Conservation (phyloP, 305 asterid genomes). For the Solanum aculeatissimum region DNA sequence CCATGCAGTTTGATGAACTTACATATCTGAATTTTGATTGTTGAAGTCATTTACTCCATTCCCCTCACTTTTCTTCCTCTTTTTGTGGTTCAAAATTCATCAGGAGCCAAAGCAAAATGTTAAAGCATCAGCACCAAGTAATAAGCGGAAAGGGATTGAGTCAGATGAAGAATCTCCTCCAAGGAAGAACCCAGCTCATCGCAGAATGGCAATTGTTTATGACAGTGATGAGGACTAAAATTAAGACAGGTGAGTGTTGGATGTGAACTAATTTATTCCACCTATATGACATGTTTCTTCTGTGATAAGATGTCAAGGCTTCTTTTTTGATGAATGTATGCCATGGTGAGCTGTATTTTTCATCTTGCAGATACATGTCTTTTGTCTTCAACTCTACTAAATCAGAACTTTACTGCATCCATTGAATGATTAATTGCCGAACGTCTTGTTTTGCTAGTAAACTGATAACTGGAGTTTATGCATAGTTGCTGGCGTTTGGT, state of each 20-base stretch:
- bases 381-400: background rate
- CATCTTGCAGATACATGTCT: background rate
- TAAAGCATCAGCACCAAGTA: slow-evolving; percentile 44
- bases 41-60: background rate
- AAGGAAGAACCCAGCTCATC: slow-evolving; percentile 55
- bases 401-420: background rate
- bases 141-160: slow-evolving; percentile 73
- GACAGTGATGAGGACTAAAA: slow-evolving; percentile 81
- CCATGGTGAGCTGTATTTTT: background rate
- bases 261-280: background rate
- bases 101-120: slow-evolving; percentile 73
- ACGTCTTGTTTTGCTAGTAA: background rate
- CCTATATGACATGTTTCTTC: background rate
- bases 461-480: background rate
- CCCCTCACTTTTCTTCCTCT: background rate
- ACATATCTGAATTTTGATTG: background rate
- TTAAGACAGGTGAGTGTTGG: background rate
- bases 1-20: background rate
- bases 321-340: background rate
- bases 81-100: background rate
- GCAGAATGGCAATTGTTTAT: slow-evolving; percentile 81
- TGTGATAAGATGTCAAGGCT: background rate
- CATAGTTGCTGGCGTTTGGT: background rate
- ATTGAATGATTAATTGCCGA: background rate
- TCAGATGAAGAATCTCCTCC: slow-evolving; percentile 96